These are phyloP conservation scores for Crithidia mellificae DNA, from an alignment of 208 protist species.

Conservation along the genomic window DNA sequence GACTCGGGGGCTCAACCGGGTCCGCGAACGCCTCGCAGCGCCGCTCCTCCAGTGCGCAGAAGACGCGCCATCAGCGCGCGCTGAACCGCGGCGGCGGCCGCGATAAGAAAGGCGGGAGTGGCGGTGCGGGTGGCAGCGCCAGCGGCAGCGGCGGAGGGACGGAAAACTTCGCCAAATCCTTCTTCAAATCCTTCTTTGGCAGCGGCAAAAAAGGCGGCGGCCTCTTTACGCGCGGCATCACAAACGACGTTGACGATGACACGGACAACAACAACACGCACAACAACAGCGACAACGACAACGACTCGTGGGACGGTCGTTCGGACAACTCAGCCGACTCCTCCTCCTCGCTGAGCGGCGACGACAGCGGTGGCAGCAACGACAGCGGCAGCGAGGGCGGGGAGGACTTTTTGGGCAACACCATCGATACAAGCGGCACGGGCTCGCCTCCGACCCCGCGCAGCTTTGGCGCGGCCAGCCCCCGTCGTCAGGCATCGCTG, in stretches of 20 bases:
- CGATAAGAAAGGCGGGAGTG: background rate
- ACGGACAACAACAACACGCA: background rate
- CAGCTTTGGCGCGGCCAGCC: conserved; percentile 16
- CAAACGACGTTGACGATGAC: conserved; percentile 10
- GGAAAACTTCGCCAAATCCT: conserved; percentile 51
- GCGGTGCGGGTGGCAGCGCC: background rate
- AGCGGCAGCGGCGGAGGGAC: conserved; percentile 5
- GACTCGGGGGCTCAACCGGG: conserved; percentile 3
- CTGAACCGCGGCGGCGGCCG: background rate
- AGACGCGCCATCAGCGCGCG: background rate
- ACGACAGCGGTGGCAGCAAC: background rate
- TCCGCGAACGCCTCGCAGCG: conserved; percentile 3
- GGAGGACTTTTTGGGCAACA: no score
- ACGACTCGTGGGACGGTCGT: conserved; percentile 11
- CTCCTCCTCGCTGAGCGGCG: background rate
- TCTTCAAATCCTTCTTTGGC: conserved; percentile 62
- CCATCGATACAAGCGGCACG: background rate
- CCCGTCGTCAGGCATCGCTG: background rate
- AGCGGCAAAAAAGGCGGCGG: conserved; percentile 13
- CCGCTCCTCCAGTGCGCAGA: background rate
- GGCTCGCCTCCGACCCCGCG: conserved; percentile 7
- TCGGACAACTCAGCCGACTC: background rate
- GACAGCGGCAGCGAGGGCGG: background rate
- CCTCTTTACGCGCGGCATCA: conserved; percentile 9
- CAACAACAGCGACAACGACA: background rate